A percentile compares a stretch with the other conserved stretches of the same genome.
Evolutionary conservation across 2,329 filamentous ascomycete genomes (phyloP).

Genomic region (Fusarium napiforme): DNA sequence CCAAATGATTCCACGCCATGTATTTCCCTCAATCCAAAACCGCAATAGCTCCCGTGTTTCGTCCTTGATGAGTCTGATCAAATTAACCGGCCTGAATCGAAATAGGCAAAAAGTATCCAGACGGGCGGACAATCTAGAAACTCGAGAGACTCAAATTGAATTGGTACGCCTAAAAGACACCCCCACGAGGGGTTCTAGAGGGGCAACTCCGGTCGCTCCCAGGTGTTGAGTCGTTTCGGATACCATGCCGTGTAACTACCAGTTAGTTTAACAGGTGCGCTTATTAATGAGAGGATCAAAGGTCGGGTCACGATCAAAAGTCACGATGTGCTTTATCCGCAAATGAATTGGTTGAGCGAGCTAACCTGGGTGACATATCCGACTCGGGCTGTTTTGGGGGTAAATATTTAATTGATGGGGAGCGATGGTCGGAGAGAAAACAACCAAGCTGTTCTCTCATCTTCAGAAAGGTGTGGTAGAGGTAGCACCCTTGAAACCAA

Average conservation of each 20-base stretch:
- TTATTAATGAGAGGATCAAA: conserved; percentile 15
- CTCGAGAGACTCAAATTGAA: conserved; percentile 24
- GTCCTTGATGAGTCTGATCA: conserved; percentile 15
- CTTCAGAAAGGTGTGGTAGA: conserved; percentile 25
- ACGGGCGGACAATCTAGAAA: background rate
- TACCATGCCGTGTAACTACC: conserved; percentile 17
- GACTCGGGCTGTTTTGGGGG: background rate
- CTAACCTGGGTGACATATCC: conserved; percentile 8
- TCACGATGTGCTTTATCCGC: conserved; percentile 1
- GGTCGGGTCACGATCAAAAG: background rate
- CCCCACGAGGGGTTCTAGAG: conserved; percentile 35
- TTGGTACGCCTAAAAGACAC: conserved; percentile 28
- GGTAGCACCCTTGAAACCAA: conserved; percentile 24
- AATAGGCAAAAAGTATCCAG: conserved; percentile 32
- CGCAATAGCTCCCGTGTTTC: conserved; percentile 10
- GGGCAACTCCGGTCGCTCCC: conserved; percentile 30
- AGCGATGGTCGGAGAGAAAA: conserved; percentile 25
- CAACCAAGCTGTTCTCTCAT: background rate
- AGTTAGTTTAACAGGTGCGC: conserved; percentile 12
- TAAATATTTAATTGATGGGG: conserved; percentile 5
- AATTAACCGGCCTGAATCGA: conserved; percentile 29
- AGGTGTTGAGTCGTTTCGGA: conserved; percentile 30
- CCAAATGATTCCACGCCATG: conserved; percentile 7
- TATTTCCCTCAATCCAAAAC: conserved; percentile 35
- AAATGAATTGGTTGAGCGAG: conserved; percentile 34